Evolutionary conservation across 495 filamentous ascomycete species (phyloP), one percentile per base, ranked within the genome.

Genomic region (Penicillium fimorum): DNA sequence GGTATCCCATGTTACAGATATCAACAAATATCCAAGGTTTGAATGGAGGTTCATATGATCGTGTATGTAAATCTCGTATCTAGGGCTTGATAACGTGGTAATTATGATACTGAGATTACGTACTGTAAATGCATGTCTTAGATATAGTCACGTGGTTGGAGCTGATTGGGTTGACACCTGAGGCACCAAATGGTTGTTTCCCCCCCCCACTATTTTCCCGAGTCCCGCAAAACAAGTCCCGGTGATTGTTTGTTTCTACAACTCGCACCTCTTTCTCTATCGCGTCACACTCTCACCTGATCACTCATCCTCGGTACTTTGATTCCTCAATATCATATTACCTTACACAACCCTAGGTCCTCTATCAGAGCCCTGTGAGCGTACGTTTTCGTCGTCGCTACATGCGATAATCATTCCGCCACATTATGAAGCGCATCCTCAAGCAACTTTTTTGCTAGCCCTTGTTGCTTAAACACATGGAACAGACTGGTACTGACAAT

Each of bases 191-290:
- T 15, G 10, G 25, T 52, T 35, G 25, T 30, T 42, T 32, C n/a
- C 24, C 40, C 51, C 56, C 51, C 59, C 62, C 61, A 55, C 62
- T 54, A 55, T 49, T 63, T 53, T 69, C 61, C 60, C 57, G 50
- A 63, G 53, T 62, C 69, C 64, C 57, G 61, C 53, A 59, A 65
- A 56, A 58, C 56, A 60, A 56, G 53, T 43, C 59, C 59, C 50
- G 44, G 25, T 46, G 18, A 18, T 47, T 47, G 41, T 41, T 41
- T 32, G 46, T 43, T 18, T 47, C 29, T 32, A 47, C 45, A 32
- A 47, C 27, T n/a, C 44, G 29, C 40, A 22, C 22, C 25, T 42
- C 50, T 46, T 46, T 18, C 49, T 33, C n/a, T 50, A 8, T 50
- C 50, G 35, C 38, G 40, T 43, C 45, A 52, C 38, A 47, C 37